phyloP scores from a whole-genome alignment of 2,329 filamentous ascomycete species.

The Aphanocladium album region DNA sequence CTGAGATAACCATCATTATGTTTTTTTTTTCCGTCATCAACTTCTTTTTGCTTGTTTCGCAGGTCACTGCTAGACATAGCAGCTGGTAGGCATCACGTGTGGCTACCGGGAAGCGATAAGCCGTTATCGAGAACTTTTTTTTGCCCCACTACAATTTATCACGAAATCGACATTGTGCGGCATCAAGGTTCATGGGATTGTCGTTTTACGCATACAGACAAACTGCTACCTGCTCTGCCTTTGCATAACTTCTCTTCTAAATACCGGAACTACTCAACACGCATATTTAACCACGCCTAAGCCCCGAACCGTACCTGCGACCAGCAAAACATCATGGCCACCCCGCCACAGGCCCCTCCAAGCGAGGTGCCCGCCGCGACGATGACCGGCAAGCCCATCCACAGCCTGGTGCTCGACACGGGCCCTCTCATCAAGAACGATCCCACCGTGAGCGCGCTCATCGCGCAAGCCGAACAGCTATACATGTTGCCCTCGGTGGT shows the following conservation, averaged over 20 bases:
- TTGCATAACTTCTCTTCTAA: neutral
- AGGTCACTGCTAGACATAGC: no score
- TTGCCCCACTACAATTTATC: constrained; percentile 8
- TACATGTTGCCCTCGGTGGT: constrained; percentile 83
- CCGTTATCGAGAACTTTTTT: constrained; percentile 11
- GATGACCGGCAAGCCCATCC: constrained; percentile 56
- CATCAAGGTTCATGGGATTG: neutral
- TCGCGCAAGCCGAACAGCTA: constrained; percentile 69
- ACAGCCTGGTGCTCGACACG: constrained; percentile 83
- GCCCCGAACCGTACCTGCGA: no score
- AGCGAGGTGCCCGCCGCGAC: constrained; percentile 13
- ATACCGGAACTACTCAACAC: no score
- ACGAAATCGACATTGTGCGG: constrained; percentile 5
- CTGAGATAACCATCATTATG: no score
- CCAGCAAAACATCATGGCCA: constrained; percentile 3
- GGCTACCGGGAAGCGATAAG: neutral
- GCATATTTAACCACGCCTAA: neutral
- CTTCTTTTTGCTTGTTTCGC: no score
- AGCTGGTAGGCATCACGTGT: constrained; percentile 4
- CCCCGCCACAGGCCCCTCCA: constrained; percentile 9
- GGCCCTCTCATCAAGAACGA: constrained; percentile 93
- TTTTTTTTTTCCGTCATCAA: no score
- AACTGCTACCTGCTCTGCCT: no score
- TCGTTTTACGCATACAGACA: neutral
- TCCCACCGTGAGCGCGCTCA: constrained; percentile 74